phyloP scores from a whole-genome alignment of 345 rosid species.

The Erodium maritimum region DNA sequence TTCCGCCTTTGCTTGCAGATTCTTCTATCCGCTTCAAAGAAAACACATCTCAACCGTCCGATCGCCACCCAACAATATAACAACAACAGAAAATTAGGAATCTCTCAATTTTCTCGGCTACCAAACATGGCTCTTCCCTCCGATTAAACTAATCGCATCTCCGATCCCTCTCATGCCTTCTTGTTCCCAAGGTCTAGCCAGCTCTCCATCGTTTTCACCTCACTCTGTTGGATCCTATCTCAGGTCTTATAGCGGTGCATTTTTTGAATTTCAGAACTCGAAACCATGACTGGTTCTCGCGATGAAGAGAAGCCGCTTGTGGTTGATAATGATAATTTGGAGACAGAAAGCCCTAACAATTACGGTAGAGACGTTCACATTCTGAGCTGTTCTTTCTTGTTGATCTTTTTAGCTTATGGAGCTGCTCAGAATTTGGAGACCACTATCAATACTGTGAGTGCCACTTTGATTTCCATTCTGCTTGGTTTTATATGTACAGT shows the following conservation, averaged over 20 bases:
- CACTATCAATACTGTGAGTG: slow-evolving; percentile 60
- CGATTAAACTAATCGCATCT: neutral
- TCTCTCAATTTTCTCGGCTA: slow-evolving; percentile 12
- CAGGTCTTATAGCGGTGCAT: slow-evolving; percentile 8
- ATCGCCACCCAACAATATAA: slow-evolving; percentile 6
- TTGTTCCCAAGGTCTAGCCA: slow-evolving; percentile 19
- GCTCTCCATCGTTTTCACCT: slow-evolving; percentile 23
- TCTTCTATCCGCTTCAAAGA: slow-evolving; percentile 1
- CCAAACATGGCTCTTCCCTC: slow-evolving; percentile 1
- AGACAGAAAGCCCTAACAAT: slow-evolving; percentile 18
- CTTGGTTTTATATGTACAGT: neutral
- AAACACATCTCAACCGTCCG: neutral
- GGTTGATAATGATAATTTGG: neutral
- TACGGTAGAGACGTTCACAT: slow-evolving; percentile 64
- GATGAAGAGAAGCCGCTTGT: neutral
- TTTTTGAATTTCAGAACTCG: neutral
- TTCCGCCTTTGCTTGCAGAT: neutral
- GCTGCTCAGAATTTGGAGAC: slow-evolving; percentile 96
- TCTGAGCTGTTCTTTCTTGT: slow-evolving; percentile 63
- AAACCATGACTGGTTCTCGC: neutral
- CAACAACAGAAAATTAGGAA: neutral
- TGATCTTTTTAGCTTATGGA: slow-evolving; percentile 75
- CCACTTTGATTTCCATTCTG: neutral
- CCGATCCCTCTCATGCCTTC: slow-evolving; percentile 10
- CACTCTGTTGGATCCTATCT: slow-evolving; percentile 16